Base-by-base conservation (phyloP, 306 rosid species). In the Pyrus communis region DNA sequence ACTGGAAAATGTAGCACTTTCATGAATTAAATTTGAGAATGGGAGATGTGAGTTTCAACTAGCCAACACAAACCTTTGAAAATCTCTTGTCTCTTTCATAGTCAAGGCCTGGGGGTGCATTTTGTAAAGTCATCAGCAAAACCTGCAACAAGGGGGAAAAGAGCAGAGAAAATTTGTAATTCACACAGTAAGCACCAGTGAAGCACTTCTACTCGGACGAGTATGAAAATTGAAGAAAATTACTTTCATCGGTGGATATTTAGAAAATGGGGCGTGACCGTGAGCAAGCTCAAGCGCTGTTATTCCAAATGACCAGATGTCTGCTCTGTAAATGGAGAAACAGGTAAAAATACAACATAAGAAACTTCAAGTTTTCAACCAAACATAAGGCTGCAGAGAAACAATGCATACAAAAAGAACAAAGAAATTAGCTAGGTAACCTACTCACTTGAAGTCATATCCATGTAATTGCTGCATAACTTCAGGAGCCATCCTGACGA, bases 281-380 rank as follows among this genome's bases (percentile, higher is more conserved):
- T 94, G 98, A 71, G 98, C 98, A 82, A 94, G 98, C 83, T 94
- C 98, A 66, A 94, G 98, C 64, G 98, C 98, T 62, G 98, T 94
- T 89, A 94, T 94, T 79, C 98, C 98, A 83, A 94, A 86, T 76
- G 98, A 94, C 98, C 98, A 94, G 67, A 91, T 90, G 83, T 94
- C 98, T 72, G 96, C 98, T 84, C 98, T 94, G 94, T 86, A 86
- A 42, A 87, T 45, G 73, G 9, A 70, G 60, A 64, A 76, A 77
- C 67, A 81, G 69, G 27, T 42, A 76, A 70, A 49, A 42, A 52
- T 27, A 54, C 28, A n/a, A 43, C 19, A n/a, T 65, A 67, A 66
- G 68, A 55, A 58, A 61, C 23, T 59, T 64, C 46, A 49, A 51
- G 62, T 58, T 4, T 61, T 61, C 66, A 25, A 27, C 42, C 38